phyloP scores from a whole-genome alignment of 768 basidiomycete species.

The Vararia minispora region DNA sequence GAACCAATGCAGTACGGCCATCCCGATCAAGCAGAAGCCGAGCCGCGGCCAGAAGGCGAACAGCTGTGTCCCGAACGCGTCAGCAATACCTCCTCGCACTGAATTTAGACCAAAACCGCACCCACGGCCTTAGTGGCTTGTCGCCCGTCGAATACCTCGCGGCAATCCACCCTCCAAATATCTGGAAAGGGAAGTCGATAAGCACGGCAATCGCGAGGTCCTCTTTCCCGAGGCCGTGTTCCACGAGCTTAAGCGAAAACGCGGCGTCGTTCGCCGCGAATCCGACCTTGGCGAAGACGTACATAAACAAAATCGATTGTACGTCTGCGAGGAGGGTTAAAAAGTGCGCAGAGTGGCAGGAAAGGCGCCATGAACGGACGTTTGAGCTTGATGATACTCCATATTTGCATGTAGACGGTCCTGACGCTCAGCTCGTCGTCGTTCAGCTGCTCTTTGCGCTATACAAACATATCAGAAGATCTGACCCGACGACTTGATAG shows the following conservation, averaged over 20 bases:
- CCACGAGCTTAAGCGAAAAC: conserved; percentile 87
- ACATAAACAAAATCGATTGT: conserved; percentile 75
- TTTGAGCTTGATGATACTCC: conserved; percentile 82
- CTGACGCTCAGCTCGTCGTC: conserved; percentile 84
- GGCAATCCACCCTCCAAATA: conserved; percentile 87
- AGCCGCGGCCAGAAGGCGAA: conserved; percentile 91
- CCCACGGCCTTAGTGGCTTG: conserved; percentile 77
- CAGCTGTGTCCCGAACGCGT: no score
- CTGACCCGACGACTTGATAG: background rate
- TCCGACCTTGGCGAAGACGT: conserved; percentile 88
- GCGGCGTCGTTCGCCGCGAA: conserved; percentile 91
- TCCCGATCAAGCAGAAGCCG: conserved; percentile 57
- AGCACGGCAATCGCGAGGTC: conserved; percentile 93
- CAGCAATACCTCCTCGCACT: no score
- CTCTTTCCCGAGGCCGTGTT: conserved; percentile 92
- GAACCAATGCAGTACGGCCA: conserved; percentile 75
- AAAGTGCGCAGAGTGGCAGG: conserved; percentile 2
- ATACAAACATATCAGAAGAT: background rate
- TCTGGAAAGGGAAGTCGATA: conserved; percentile 97
- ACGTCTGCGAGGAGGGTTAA: conserved; percentile 47
- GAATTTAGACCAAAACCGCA: no score
- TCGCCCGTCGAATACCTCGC: conserved; percentile 85
- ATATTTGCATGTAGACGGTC: conserved; percentile 89
- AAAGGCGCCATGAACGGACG: conserved; percentile 39
- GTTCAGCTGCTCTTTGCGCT: conserved; percentile 68